Conservation (phyloP, 2,329 filamentous ascomycete genomes). For the Scortechinia acanthostroma region DNA sequence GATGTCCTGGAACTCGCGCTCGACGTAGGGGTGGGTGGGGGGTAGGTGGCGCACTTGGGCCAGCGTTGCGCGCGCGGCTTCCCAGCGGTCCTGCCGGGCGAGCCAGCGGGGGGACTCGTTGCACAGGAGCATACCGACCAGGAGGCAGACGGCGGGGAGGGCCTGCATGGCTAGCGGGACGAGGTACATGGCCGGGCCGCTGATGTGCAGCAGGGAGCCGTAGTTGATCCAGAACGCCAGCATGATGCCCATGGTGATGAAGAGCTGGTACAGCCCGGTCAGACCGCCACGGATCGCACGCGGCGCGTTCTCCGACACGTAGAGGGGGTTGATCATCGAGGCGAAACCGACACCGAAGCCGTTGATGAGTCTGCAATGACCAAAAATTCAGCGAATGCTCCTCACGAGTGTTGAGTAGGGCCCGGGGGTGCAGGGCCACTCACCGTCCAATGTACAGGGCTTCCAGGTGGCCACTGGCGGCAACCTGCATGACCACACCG, state of each 20-base stretch:
- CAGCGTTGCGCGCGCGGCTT: slow-evolving; percentile 47
- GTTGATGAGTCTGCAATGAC: too few species aligned
- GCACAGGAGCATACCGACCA: slow-evolving; percentile 52
- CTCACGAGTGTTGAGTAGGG: neutral
- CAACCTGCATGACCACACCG: slow-evolving; percentile 54
- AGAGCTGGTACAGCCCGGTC: slow-evolving; percentile 34
- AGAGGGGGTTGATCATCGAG: slow-evolving; percentile 32
- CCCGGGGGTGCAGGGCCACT: too few species aligned
- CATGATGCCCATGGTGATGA: slow-evolving; percentile 27
- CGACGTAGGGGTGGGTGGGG: slow-evolving; percentile 41
- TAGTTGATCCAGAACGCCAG: slow-evolving; percentile 32
- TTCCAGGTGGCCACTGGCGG: slow-evolving; percentile 44
- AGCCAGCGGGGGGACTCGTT: slow-evolving; percentile 60
- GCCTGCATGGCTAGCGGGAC: slow-evolving; percentile 57
- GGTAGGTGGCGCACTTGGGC: slow-evolving; percentile 45
- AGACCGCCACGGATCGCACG: neutral
- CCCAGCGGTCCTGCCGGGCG: slow-evolving; percentile 57
- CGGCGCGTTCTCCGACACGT: slow-evolving; percentile 21
- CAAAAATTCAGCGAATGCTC: neutral
- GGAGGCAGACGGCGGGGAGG: slow-evolving; percentile 51
- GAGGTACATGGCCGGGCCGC: slow-evolving; percentile 36
- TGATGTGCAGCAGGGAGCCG: slow-evolving; percentile 24
- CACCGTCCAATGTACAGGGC: slow-evolving; percentile 55
- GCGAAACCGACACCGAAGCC: slow-evolving; percentile 31
- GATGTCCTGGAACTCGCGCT: slow-evolving; percentile 54